Evolutionary conservation across 768 basidiomycete genomes (phyloP).

Genomic region (Rhizopogon rudus): DNA sequence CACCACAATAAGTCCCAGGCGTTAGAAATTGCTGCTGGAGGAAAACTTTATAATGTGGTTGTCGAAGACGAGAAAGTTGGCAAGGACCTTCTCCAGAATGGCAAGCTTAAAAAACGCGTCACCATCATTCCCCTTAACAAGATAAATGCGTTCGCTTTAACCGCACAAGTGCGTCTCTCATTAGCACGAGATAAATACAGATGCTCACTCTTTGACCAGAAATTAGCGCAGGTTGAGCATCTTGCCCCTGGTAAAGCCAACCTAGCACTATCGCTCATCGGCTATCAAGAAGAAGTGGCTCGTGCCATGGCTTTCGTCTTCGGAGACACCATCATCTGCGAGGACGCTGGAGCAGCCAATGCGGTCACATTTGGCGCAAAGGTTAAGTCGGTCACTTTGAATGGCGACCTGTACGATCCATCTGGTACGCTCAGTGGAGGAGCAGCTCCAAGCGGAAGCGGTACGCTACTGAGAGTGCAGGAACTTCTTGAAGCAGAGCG

Average conservation of each 20-base stretch:
- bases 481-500: slow-evolving; percentile 68
- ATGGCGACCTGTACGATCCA: slow-evolving; percentile 96
- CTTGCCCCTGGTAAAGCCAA: slow-evolving; percentile 79
- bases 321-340: slow-evolving; percentile 87
- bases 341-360: slow-evolving; percentile 83
- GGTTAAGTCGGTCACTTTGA: slow-evolving; percentile 85
- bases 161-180: slow-evolving; percentile 38
- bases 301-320: slow-evolving; percentile 94
- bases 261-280: slow-evolving; percentile 84
- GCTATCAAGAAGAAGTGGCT: slow-evolving; percentile 74
- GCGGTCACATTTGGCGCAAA: slow-evolving; percentile 71
- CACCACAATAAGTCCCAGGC: slow-evolving; percentile 83
- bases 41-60: slow-evolving; percentile 88
- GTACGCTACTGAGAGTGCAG: slow-evolving; percentile 78
- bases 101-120: slow-evolving; percentile 77
- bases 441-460: slow-evolving; percentile 70
- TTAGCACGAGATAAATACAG: neutral
- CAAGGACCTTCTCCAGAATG: slow-evolving; percentile 75
- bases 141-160: slow-evolving; percentile 61
- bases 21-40: slow-evolving; percentile 88
- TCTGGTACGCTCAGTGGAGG: slow-evolving; percentile 93
- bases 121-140: slow-evolving; percentile 94
- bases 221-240: slow-evolving; percentile 65
- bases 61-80: slow-evolving; percentile 89
- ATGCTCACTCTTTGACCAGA: slow-evolving; percentile 38